phyloP scores from a whole-genome alignment of 768 basidiomycete species.

The Phylloporus sp. region DNA sequence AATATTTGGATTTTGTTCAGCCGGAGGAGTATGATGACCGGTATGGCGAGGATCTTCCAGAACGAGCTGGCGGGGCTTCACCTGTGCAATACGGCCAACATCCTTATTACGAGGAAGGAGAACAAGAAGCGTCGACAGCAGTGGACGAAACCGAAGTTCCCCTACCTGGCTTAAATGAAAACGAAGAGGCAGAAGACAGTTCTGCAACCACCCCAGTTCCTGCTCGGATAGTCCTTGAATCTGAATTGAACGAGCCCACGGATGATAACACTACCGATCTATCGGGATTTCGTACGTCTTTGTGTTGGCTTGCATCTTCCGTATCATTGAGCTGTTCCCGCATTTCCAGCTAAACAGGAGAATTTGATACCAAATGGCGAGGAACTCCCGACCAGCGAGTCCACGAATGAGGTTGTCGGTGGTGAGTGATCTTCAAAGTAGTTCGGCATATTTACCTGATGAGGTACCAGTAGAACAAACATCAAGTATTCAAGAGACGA shows the following conservation, averaged over 20 bases:
- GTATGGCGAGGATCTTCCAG: constrained; percentile 33
- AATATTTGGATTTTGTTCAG: constrained; percentile 31
- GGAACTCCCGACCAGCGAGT: constrained; percentile 1
- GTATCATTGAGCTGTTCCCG: background rate
- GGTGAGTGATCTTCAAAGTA: constrained; percentile 7
- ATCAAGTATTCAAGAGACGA: constrained; percentile 13
- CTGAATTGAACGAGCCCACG: background rate
- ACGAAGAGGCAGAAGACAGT: constrained; percentile 14
- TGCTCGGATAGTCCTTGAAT: constrained; percentile 3
- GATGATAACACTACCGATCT: background rate
- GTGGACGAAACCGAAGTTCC: constrained; percentile 15
- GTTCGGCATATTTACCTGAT: background rate
- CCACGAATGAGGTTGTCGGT: background rate
- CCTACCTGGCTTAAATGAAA: constrained; percentile 11
- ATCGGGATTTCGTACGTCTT: constrained; percentile 8
- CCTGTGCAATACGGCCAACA: constrained; percentile 16
- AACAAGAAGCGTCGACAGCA: constrained; percentile 14
- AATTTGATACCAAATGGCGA: background rate
- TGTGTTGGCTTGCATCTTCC: background rate
- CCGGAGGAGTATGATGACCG: constrained; percentile 34
- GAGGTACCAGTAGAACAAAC: background rate
- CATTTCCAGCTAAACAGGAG: constrained; percentile 8
- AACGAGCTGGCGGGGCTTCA: constrained; percentile 21
- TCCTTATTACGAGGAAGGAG: constrained; percentile 21
- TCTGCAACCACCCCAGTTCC: constrained; percentile 16